Evolutionary conservation across 768 basidiomycete species (phyloP).

Genomic region (Serendipita sp.): DNA sequence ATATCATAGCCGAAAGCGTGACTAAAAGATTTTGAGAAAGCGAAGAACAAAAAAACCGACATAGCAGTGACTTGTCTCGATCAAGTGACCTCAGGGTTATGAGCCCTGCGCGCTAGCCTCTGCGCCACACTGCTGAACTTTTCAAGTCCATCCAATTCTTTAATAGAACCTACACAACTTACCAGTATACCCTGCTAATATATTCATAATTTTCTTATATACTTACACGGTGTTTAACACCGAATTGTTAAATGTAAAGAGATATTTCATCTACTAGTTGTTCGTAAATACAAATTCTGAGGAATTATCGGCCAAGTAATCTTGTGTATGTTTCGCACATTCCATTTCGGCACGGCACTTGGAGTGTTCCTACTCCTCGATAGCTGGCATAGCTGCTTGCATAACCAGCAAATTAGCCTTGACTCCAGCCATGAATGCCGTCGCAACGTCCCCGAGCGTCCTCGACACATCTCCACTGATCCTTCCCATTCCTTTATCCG

Average conservation of each 20-base stretch:
- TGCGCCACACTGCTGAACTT: conserved; percentile 4
- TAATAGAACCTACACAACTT: not conserved
- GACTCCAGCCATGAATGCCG: conserved; percentile 50
- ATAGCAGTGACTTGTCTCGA: conserved; percentile 6
- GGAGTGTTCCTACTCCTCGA: not conserved
- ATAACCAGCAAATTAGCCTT: conserved; percentile 49
- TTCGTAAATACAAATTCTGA: no score
- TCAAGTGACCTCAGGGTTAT: conserved; percentile 7
- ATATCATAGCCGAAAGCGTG: no score
- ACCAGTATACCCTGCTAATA: not conserved
- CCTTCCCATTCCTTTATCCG: conserved; percentile 8
- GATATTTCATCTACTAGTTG: no score
- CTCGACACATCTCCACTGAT: conserved; percentile 50
- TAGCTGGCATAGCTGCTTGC: conserved; percentile 27
- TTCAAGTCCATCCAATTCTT: not conserved
- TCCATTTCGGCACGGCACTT: no score
- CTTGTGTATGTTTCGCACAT: not conserved
- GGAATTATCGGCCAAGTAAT: not conserved
- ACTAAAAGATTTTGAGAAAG: no score
- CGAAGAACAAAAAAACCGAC: not conserved
- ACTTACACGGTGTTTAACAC: no score
- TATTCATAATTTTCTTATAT: not conserved
- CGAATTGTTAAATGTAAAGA: no score
- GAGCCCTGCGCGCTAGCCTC: conserved; percentile 6
- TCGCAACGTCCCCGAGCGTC: conserved; percentile 74